A percentile compares a stretch with the other conserved stretches of the same genome.
Conservation (phyloP, 352 stramenopile species). For the Albugo laibachii region DNA sequence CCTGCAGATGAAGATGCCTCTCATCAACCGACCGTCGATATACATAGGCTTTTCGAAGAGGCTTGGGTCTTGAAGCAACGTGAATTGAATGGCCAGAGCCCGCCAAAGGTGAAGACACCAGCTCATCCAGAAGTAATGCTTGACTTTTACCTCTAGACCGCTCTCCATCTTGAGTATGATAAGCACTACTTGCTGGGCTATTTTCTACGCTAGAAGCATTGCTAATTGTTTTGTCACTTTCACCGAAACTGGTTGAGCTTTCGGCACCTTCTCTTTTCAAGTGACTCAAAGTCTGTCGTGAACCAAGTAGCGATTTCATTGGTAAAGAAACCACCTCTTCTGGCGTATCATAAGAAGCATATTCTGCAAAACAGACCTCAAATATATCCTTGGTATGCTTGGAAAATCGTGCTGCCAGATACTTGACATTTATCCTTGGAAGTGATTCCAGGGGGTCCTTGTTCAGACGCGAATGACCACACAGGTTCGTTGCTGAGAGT, state of each 20-base stretch:
- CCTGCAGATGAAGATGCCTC: conserved; percentile 17
- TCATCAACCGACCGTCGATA: conserved; percentile 51
- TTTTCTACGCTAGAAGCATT: too few relatives aligned
- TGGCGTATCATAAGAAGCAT: conserved; percentile 11
- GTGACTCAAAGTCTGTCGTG: too few relatives aligned
- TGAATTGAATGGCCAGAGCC: not conserved
- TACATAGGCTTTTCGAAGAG: conserved; percentile 25
- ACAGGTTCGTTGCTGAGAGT: conserved; percentile 25
- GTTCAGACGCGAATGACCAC: conserved; percentile 14
- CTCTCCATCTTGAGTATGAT: not conserved
- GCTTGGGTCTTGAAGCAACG: conserved; percentile 3
- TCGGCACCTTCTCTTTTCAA: too few relatives aligned
- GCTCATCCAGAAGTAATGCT: not conserved
- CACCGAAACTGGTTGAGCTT: too few relatives aligned
- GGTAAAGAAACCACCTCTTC: too few relatives aligned
- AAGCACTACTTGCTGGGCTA: not conserved
- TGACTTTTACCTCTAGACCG: not conserved
- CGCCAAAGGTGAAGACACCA: too few relatives aligned
- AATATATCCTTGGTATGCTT: conserved; percentile 32
- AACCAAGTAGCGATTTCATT: too few relatives aligned
- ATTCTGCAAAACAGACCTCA: conserved; percentile 46
- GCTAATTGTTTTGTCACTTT: too few relatives aligned
- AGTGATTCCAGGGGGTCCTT: conserved; percentile 12
- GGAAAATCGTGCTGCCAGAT: conserved; percentile 30
- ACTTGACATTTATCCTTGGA: conserved; percentile 45